Percentiles rank a stretch among this genome's conserved stretches.
Evolutionary conservation across 2,329 filamentous ascomycete genomes (phyloP).

Genomic region (Hypoxylon sp.): DNA sequence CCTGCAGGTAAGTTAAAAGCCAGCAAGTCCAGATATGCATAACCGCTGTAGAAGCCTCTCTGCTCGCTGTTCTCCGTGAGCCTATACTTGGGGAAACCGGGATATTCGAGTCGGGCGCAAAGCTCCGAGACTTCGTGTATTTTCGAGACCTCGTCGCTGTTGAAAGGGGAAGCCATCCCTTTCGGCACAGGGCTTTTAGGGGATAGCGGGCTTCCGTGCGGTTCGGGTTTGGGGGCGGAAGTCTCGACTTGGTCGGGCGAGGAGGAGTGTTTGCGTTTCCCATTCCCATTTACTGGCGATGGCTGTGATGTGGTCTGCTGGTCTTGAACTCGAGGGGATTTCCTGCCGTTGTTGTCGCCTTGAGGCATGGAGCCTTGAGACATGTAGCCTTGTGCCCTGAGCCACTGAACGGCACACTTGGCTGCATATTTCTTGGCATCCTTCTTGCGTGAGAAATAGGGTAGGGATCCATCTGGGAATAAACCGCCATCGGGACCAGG

Average conservation of each 20-base stretch:
- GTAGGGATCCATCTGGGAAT: conserved; percentile 46
- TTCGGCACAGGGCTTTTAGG: conserved; percentile 16
- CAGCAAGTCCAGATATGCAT: conserved; percentile 43
- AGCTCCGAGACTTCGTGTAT: conserved; percentile 51
- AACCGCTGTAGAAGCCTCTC: conserved; percentile 55
- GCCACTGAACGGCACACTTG: conserved; percentile 60
- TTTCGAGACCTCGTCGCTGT: conserved; percentile 40
- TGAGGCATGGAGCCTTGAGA: too few species aligned
- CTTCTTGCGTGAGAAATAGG: conserved; percentile 63
- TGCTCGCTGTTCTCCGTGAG: conserved; percentile 43
- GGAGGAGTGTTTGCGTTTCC: conserved; percentile 21
- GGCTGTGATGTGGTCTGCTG: conserved; percentile 50
- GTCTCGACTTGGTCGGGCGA: conserved; percentile 45
- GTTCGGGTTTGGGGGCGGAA: conserved; percentile 27
- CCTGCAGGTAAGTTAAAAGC: conserved; percentile 26
- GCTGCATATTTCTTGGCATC: conserved; percentile 68
- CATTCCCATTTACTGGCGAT: conserved; percentile 45
- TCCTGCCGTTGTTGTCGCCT: conserved; percentile 23
- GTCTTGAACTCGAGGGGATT: conserved; percentile 43
- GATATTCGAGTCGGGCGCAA: conserved; percentile 53
- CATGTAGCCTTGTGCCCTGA: conserved; percentile 53
- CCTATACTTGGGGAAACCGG: conserved; percentile 53
- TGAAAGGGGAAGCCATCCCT: conserved; percentile 37
- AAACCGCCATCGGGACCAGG: conserved; percentile 52
- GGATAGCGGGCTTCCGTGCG: background rate